Conservation (phyloP, 1,284 basidiomycete species). For the Ustilago lituana region DNA sequence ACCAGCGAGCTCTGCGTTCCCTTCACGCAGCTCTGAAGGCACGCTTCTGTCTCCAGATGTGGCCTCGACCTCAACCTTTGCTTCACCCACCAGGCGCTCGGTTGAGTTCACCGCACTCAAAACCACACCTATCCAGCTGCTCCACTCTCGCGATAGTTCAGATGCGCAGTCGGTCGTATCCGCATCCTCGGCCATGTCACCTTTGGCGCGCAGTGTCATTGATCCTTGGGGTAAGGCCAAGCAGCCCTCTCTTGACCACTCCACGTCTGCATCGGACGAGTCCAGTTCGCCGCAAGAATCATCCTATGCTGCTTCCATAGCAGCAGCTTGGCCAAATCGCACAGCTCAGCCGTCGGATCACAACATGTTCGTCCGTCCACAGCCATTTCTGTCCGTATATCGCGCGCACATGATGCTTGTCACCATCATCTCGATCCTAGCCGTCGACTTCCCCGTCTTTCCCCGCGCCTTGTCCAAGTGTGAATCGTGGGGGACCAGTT, state of each 20-base stretch:
- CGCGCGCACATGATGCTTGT: slow-evolving; percentile 94
- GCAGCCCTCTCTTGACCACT: slow-evolving; percentile 3
- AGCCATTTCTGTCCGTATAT: slow-evolving; percentile 81
- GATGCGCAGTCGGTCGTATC: slow-evolving; percentile 30
- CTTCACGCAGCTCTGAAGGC: slow-evolving; percentile 3
- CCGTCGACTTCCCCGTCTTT: slow-evolving; percentile 92
- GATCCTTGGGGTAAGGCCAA: slow-evolving; percentile 23
- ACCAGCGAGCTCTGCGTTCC: slow-evolving; percentile 3
- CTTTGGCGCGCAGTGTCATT: slow-evolving; percentile 33
- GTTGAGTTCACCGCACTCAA: slow-evolving; percentile 7
- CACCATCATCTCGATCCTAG: slow-evolving; percentile 89
- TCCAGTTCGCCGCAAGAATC: background rate
- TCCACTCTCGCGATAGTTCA: slow-evolving; percentile 29
- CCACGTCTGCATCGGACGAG: background rate
- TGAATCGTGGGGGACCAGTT: slow-evolving; percentile 89
- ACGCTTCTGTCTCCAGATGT: slow-evolving; percentile 16
- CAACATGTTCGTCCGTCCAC: slow-evolving; percentile 23
- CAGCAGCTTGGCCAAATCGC: background rate
- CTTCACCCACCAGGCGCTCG: slow-evolving; percentile 6
- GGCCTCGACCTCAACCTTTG: slow-evolving; percentile 13
- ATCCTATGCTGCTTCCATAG: background rate
- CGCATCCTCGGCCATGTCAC: slow-evolving; percentile 37
- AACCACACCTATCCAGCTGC: background rate
- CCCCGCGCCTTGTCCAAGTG: slow-evolving; percentile 89
- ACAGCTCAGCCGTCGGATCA: background rate